phyloP scores from a whole-genome alignment of 2,329 filamentous ascomycete species.

The Fulvia fulva region DNA sequence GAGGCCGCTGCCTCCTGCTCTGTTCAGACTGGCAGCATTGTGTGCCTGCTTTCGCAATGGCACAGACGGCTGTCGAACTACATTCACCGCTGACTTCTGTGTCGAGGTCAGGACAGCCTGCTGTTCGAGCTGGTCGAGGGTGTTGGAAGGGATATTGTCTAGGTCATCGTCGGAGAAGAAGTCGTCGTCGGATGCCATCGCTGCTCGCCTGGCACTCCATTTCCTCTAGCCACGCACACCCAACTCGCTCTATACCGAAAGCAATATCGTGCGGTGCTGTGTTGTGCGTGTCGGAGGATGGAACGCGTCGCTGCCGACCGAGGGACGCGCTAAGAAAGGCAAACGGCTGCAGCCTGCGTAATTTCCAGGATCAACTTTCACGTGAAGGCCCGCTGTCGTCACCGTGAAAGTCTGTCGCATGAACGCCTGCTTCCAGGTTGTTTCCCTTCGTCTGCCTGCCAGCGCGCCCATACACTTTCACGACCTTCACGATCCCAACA shows the following conservation, averaged over 20 bases:
- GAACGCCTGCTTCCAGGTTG: neutral
- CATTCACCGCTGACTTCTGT: constrained; percentile 23
- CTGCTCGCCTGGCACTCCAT: constrained; percentile 1
- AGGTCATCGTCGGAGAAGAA: constrained; percentile 46
- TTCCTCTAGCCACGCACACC: neutral
- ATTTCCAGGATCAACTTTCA: constrained; percentile 2
- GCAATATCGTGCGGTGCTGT: neutral
- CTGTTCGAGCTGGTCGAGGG: constrained; percentile 44
- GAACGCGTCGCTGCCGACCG: neutral
- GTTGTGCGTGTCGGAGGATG: neutral
- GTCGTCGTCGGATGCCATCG: constrained; percentile 36
- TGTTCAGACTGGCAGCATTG: constrained; percentile 20
- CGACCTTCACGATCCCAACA: neutral
- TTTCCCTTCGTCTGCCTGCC: neutral
- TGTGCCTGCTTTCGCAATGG: constrained; percentile 21
- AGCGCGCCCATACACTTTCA: neutral
- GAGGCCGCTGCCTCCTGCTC: constrained; percentile 11
- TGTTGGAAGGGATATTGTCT: constrained; percentile 43
- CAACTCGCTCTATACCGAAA: neutral
- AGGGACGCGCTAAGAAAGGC: neutral
- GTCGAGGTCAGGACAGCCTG: constrained; percentile 42
- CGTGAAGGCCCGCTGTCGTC: neutral
- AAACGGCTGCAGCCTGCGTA: neutral
- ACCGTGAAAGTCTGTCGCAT: neutral
- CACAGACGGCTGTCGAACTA: constrained; percentile 5